Evolutionary conservation across 2,329 filamentous ascomycete species (phyloP).

Genomic region (Byssothecium circinans): DNA sequence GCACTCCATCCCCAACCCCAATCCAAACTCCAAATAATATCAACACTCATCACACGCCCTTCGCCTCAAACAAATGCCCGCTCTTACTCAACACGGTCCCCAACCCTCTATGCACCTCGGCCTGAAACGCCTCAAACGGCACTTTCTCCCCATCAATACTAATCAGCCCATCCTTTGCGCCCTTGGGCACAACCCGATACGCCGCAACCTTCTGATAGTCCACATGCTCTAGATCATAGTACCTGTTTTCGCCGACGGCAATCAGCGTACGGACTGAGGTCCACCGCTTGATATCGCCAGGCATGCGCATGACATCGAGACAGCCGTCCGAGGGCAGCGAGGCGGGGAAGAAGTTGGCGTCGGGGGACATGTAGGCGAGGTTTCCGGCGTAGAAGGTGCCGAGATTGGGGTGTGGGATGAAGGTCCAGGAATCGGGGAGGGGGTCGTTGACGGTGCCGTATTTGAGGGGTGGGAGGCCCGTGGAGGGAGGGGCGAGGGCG

Average conservation of each 20-base stretch:
- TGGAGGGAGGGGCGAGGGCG: conserved; percentile 18
- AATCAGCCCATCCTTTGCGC: conserved; percentile 70
- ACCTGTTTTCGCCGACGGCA: conserved; percentile 69
- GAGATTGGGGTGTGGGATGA: conserved; percentile 72
- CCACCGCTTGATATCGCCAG: conserved; percentile 70
- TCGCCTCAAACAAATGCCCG: conserved; percentile 69
- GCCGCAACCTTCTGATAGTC: conserved; percentile 83
- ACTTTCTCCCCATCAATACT: conserved; percentile 91
- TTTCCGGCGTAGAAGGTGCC: conserved; percentile 96
- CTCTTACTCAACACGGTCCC: conserved; percentile 82
- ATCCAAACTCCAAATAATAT: background rate
- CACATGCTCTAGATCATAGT: conserved; percentile 79
- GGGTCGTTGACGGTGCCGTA: conserved; percentile 81
- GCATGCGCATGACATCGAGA: conserved; percentile 80
- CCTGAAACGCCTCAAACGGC: conserved; percentile 87
- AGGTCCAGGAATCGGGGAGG: conserved; percentile 75
- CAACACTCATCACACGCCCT: conserved; percentile 25
- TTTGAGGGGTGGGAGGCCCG: conserved; percentile 67
- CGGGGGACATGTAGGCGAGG: conserved; percentile 88
- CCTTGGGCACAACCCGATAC: conserved; percentile 77
- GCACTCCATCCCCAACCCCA: background rate
- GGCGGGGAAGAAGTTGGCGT: conserved; percentile 84
- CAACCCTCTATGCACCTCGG: conserved; percentile 79
- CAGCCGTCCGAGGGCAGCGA: conserved; percentile 80
- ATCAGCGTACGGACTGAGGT: conserved; percentile 71